phyloP scores from a whole-genome alignment of 345 rosid species.

The Eucalyptus decipiens region DNA sequence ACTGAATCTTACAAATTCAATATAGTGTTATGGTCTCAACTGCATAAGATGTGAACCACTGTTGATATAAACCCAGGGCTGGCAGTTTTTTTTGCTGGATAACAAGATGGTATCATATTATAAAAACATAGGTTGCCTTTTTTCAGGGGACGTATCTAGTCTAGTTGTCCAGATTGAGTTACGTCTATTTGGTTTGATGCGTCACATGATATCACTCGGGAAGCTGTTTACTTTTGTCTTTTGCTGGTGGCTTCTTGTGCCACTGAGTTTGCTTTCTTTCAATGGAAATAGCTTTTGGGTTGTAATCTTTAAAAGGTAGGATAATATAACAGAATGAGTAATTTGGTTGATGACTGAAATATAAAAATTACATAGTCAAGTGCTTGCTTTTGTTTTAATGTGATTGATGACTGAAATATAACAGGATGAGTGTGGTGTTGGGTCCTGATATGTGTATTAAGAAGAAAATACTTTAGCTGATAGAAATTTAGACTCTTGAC shows the following conservation, averaged over 20 bases:
- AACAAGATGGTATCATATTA: neutral
- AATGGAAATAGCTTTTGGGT: neutral
- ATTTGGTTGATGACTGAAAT: neutral
- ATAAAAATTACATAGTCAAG: neutral
- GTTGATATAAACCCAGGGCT: neutral
- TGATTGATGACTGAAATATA: neutral
- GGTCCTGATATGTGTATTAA: neutral
- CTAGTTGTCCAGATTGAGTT: neutral
- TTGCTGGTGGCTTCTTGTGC: neutral
- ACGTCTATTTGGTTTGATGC: neutral
- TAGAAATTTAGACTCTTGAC: neutral
- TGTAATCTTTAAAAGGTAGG: neutral
- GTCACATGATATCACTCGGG: neutral
- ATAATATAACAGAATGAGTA: neutral
- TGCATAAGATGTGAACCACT: neutral
- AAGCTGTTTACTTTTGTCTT: neutral
- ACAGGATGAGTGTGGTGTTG: neutral
- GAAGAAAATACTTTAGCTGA: neutral
- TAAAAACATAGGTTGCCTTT: neutral
- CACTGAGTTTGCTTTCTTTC: neutral
- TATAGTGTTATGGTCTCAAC: neutral
- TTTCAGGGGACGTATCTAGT: neutral
- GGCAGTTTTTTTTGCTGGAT: neutral
- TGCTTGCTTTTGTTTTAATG: neutral
- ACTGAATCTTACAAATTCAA: neutral